Evolutionary conservation across 2,329 filamentous ascomycete species (phyloP), one percentile per base, ranked within the genome.

Genomic region (Raffaelea arxii): DNA sequence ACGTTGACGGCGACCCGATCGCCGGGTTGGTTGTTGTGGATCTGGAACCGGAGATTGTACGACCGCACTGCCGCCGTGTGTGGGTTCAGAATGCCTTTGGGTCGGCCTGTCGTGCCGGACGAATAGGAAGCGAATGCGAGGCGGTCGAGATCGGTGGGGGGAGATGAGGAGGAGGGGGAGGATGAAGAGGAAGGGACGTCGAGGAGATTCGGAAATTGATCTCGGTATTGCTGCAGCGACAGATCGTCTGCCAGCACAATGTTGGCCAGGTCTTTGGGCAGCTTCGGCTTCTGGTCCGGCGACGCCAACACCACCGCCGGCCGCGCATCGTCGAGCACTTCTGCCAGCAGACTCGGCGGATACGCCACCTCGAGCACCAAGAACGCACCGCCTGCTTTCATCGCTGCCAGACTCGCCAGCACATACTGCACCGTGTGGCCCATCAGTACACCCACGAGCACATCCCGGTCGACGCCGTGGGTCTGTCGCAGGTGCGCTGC

Each of bases 1-100:
- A 90, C 86, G 68, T 90, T 91, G 66, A 85, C 90, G n/a, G 86
- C 86, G 11, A 90, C 84, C 6, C 86, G 77, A 54, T 89, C 86
- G 16, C 84, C 84, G 0, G 80, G 81, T 18, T 73, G 64, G 3
- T 87, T 67, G 59, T 90, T 81, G 53, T 79, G 83, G 42, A 90
- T 62, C 10, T 66, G 69, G 57, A 90, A 90, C 61, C 86, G 71
- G 52, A 87, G 62, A 54, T 86, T 70, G 59, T 90, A 90, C 6
- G 85, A 90, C 24, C 77, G 72, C 2, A 90, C 80, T 1, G 85
- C 72, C 16, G 85, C 85, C 56, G 77, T 72, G 61, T 90, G 85
- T 2, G 84, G 81, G 59, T 90, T 90, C 46, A 82, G 83, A 58
- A 91, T 90, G 46, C 84, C 84, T 63, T 89, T 89, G n/a, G 84